These are phyloP conservation scores for Chimonanthus salicifolius DNA, from an alignment of 164 flowering plant species.

Conservation along the genomic window DNA sequence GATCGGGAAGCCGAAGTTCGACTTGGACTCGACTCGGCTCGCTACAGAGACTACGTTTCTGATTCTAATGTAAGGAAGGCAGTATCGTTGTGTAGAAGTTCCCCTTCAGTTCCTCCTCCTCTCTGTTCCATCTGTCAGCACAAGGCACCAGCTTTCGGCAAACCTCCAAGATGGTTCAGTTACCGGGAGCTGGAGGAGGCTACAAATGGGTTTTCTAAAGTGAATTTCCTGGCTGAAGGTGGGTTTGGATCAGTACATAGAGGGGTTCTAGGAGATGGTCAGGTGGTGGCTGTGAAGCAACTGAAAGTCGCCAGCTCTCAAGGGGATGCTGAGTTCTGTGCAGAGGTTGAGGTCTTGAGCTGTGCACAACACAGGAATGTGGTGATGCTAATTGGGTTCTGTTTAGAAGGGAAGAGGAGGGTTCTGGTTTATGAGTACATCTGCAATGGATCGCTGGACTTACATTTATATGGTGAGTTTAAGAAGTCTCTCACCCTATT, in stretches of 20 bases:
- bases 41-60: slow-evolving; percentile 16
- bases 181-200: slow-evolving; percentile 69
- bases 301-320: slow-evolving; percentile 51
- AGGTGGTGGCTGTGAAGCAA: slow-evolving; percentile 80
- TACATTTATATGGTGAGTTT: slow-evolving; percentile 65
- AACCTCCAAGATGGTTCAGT: slow-evolving; percentile 66
- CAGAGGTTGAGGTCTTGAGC: slow-evolving; percentile 76
- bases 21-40: slow-evolving; percentile 8
- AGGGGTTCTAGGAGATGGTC: slow-evolving; percentile 71
- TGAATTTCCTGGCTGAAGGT: slow-evolving; percentile 67
- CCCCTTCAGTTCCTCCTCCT: slow-evolving; percentile 72
- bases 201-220: slow-evolving; percentile 66
- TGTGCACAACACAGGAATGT: slow-evolving; percentile 96
- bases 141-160: slow-evolving; percentile 76
- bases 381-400: slow-evolving; percentile 84
- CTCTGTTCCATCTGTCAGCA: slow-evolving; percentile 76
- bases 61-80: slow-evolving; percentile 47
- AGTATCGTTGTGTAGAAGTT: slow-evolving; percentile 38
- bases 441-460: slow-evolving; percentile 86
- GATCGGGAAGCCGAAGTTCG: slow-evolving; percentile 28
- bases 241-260: slow-evolving; percentile 73
- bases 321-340: slow-evolving; percentile 73
- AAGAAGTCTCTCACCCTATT: not conserved
- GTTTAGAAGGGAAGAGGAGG: slow-evolving; percentile 56
- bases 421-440: slow-evolving; percentile 80